Evolutionary conservation across 1,284 basidiomycete species (phyloP), one percentile per base, ranked within the genome.

Genomic region (Amylostereum chailletii): DNA sequence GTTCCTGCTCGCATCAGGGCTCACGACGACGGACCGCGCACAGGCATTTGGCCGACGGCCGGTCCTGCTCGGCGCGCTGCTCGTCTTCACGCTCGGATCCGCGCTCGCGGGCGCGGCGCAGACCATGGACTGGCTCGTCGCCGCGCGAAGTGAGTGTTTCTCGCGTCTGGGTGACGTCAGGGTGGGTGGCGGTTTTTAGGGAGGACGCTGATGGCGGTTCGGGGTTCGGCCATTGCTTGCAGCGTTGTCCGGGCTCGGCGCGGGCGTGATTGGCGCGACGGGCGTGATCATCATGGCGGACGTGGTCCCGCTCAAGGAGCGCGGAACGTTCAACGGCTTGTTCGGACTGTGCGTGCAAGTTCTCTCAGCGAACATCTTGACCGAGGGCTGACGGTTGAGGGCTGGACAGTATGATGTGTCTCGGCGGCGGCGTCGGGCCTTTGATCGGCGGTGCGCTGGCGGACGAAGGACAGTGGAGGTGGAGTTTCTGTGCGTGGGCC

Each of bases 401-500:
- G 11, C 11, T n/a, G 6, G 6, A 6, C 29, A 40, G 39, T n/a
- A 27, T 40, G n/a, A 40, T 40, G 39, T 40, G 39, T n/a, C 5
- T 40, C 6, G 39, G 10, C 27, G 45, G 41, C 31, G 42, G 33
- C 4, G 7, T 38, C 30, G 43, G 42, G 19, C 47, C 50, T n/a
- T 31, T 46, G 9, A 26, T 48, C 5, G 50, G 46, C 29, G 50
- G 50, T n/a, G 45, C 45, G 32, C 36, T 51, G n/a, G 41, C 50
- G 37, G 34, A 48, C 34, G 42, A 26, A 31, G 50, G 50, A 5
- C 39, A 41, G 33, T 51, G 50, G 50, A 39, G 50, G n/a, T 47
- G 50, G 47, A 36, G 47, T 11, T 51, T 51, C 39, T 51, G 36
- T 37, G n/a, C 8, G 36, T n/a, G 36, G 36, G 8, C 36, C n/a